Base-by-base conservation (phyloP, 139 green algal species). In the Chlorella sp. region DNA sequence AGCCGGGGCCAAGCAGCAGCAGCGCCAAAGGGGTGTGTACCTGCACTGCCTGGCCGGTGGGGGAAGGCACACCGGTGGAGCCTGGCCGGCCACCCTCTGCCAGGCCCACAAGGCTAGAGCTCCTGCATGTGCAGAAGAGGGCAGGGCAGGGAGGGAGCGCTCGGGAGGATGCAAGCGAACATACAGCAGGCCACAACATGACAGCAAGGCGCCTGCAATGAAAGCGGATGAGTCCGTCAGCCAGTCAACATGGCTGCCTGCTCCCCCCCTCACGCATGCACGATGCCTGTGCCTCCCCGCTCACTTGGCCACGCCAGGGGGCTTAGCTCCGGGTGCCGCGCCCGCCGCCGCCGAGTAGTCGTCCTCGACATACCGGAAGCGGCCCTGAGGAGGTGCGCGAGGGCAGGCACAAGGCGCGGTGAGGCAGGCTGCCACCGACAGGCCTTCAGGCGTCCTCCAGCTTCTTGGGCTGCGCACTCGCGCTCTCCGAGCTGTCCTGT, bases 361-460 rank as follows among this genome's bases (percentile, higher is more conserved):
- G 39, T 97, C 91, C 75, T 95, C 91, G 23, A 97, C 95, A 38
- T 97, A 95, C 23, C 92, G 92, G 90, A 98, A 98, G 25, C 95
- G 87, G 17, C 95, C 95, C 51, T 60, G 51, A 60, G 51, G 51
- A 15, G 9, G 44, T 51, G 44, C 44, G 9, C 6, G 44, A 51
- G 9, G 44, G n/a, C n/a, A n/a, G n/a, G n/a, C n/a, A n/a, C n/a
- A n/a, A n/a, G n/a, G n/a, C n/a, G n/a, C n/a, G n/a, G n/a, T n/a
- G n/a, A n/a, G n/a, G n/a, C n/a, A n/a, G n/a, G n/a, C n/a, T n/a
- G n/a, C n/a, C n/a, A n/a, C n/a, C n/a, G n/a, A n/a, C n/a, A n/a
- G n/a, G n/a, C n/a, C n/a, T n/a, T n/a, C n/a, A n/a, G n/a, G n/a
- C n/a, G n/a, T n/a, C n/a, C n/a, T n/a, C n/a, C n/a, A n/a, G n/a